Conservation (phyloP, 2,329 filamentous ascomycete genomes). For the Hymenoscyphus occultus region DNA sequence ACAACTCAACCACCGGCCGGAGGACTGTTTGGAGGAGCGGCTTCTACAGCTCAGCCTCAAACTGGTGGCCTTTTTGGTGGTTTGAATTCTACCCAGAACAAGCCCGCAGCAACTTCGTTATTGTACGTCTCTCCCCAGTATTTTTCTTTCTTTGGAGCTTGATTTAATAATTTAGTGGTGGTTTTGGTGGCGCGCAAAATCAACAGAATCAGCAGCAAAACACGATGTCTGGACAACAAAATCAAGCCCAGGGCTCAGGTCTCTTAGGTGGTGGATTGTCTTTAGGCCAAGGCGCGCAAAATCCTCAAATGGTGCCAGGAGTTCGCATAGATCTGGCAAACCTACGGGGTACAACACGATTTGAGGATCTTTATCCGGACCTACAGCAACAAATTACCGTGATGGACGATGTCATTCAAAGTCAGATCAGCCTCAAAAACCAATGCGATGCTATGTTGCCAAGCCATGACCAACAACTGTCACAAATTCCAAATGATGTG, state of each 20-base stretch:
- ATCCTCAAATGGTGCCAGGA: conserved; percentile 60
- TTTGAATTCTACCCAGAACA: conserved; percentile 30
- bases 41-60: conserved; percentile 28
- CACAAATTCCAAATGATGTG: conserved; percentile 63
- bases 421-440: conserved; percentile 73
- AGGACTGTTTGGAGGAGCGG: conserved; percentile 30
- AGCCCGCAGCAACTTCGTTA: conserved; percentile 29
- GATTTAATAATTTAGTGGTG: conserved; percentile 25
- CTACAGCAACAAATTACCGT: conserved; percentile 74
- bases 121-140: conserved; percentile 31
- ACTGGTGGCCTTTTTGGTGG: conserved; percentile 36
- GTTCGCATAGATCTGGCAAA: conserved; percentile 77
- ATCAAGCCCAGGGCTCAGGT: conserved; percentile 21
- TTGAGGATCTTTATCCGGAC: conserved; percentile 82
- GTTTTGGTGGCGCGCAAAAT: conserved; percentile 25
- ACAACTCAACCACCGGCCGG: conserved; percentile 23
- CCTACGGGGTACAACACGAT: conserved; percentile 83
- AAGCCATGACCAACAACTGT: conserved; percentile 59
- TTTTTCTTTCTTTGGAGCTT: not conserved
- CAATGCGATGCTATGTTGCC: conserved; percentile 71
- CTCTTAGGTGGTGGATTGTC: conserved; percentile 34
- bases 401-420: conserved; percentile 77
- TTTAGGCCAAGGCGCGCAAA: conserved; percentile 47
- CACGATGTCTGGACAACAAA: conserved; percentile 22
- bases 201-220: conserved; percentile 32